Conservation (phyloP, 2,329 filamentous ascomycete genomes). For the Penicillium sp. region DNA sequence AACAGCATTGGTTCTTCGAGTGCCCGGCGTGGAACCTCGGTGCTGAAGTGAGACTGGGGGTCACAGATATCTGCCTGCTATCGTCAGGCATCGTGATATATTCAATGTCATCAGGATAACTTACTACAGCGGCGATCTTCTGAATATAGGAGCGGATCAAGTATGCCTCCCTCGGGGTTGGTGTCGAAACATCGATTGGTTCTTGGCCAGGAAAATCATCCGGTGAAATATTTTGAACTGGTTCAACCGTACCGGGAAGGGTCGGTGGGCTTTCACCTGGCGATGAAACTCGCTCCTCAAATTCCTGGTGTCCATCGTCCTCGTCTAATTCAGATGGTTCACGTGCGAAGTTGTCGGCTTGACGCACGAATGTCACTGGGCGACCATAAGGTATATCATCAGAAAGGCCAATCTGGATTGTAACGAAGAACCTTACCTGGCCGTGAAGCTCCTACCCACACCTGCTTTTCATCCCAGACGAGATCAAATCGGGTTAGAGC, state of each 20-base stretch:
- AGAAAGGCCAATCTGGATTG: not conserved
- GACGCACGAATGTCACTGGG: slow-evolving; percentile 7
- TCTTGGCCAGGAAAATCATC: not conserved
- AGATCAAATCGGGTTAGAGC: slow-evolving; percentile 14
- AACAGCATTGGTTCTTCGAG: slow-evolving; percentile 49
- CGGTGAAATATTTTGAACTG: not conserved
- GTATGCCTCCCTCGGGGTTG: slow-evolving; percentile 7
- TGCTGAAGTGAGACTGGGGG: slow-evolving; percentile 42
- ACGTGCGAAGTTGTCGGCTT: slow-evolving; percentile 2
- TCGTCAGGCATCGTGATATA: slow-evolving; percentile 2
- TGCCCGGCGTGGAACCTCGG: slow-evolving; percentile 50
- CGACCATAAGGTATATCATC: not conserved
- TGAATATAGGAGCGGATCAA: slow-evolving; percentile 13
- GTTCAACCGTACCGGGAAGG: not conserved
- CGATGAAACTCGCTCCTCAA: not conserved
- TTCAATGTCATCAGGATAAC: not conserved
- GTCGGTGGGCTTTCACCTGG: not conserved
- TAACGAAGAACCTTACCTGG: not conserved
- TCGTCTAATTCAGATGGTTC: not conserved
- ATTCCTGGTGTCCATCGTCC: not conserved
- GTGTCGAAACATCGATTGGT: not conserved
- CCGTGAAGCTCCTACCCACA: slow-evolving; percentile 15
- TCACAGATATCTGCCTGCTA: slow-evolving; percentile 36
- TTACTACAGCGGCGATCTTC: slow-evolving; percentile 10
- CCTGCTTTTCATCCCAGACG: slow-evolving; percentile 21